Evolutionary conservation across 345 rosid species (phyloP).

Genomic region (Leavenworthia alabamica): DNA sequence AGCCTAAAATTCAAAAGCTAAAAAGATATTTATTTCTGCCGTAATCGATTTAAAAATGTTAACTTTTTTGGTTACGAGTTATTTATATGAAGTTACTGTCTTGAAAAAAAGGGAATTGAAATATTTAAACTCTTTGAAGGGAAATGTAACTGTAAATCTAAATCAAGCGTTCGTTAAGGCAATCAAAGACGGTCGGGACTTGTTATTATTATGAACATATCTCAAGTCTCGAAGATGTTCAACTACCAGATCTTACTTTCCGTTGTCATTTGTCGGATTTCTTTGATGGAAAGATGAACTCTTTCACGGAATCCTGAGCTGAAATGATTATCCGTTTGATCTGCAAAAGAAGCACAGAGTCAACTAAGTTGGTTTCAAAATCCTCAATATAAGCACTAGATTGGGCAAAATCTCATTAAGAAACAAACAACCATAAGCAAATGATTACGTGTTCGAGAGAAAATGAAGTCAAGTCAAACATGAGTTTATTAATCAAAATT

Average conservation of each 20-base stretch:
- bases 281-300: conserved; percentile 50
- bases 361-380: neutral
- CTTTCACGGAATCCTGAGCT: conserved; percentile 52
- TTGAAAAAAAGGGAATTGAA: neutral
- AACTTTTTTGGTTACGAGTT: neutral
- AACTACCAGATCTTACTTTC: neutral
- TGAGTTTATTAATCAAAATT: neutral
- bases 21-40: neutral
- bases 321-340: conserved; percentile 53
- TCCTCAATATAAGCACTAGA: neutral
- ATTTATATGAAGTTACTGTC: neutral
- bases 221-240: no score
- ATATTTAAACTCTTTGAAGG: neutral
- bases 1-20: conserved; percentile 3
- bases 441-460: neutral
- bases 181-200: neutral
- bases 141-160: neutral
- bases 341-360: conserved; percentile 37
- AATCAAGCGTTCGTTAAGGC: neutral
- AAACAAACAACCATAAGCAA: neutral
- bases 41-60: neutral
- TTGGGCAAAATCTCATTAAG: neutral
- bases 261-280: conserved; percentile 7
- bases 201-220: neutral
- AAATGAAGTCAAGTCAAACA: neutral